A percentile compares a stretch with the other conserved stretches of the same genome.
phyloP scores from a whole-genome alignment of 2,329 filamentous ascomycete species.

The Grosmannia serpens region DNA sequence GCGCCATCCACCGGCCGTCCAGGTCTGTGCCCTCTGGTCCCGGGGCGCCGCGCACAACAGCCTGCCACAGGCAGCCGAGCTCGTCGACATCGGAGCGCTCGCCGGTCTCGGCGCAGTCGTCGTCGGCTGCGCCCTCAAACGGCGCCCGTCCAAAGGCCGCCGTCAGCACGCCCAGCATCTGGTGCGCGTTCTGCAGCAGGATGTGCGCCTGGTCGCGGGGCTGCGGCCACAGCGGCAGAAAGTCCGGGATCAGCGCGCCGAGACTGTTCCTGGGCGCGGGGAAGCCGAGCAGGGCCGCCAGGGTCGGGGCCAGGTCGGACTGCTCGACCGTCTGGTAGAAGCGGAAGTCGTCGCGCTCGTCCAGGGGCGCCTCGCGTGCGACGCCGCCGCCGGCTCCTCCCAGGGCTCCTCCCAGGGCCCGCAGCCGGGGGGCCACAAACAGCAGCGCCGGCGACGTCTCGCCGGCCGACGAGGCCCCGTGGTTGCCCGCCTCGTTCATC shows the following conservation, averaged over 20 bases:
- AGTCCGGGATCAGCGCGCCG: conserved; percentile 70
- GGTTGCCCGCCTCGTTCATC: conserved; percentile 99
- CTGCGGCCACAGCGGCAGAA: conserved; percentile 64
- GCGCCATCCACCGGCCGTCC: conserved; percentile 7
- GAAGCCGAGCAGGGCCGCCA: conserved; percentile 77
- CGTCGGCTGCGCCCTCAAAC: conserved; percentile 18
- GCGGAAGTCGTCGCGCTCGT: conserved; percentile 58
- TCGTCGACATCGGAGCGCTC: conserved; percentile 36
- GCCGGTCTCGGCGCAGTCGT: conserved; percentile 17
- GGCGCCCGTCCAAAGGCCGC: conserved; percentile 52
- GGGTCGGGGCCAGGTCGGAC: conserved; percentile 82
- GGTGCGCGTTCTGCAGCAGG: conserved; percentile 64
- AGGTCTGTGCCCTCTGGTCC: conserved; percentile 8
- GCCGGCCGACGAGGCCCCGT: conserved; percentile 84
- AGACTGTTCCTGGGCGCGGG: conserved; percentile 84
- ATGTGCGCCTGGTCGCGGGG: conserved; percentile 54
- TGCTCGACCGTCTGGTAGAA: conserved; percentile 85
- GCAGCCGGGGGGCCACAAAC: conserved; percentile 76
- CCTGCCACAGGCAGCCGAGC: conserved; percentile 60
- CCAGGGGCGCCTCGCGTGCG: conserved; percentile 18
- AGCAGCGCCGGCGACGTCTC: conserved; percentile 90
- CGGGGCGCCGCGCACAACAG: conserved; percentile 16
- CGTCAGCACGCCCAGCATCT: conserved; percentile 66
- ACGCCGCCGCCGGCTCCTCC: background rate
- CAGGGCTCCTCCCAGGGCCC: conserved; percentile 10